Evolutionary conservation across 345 rosid genomes (phyloP).

Genomic region (Lagerstroemia speciosa): DNA sequence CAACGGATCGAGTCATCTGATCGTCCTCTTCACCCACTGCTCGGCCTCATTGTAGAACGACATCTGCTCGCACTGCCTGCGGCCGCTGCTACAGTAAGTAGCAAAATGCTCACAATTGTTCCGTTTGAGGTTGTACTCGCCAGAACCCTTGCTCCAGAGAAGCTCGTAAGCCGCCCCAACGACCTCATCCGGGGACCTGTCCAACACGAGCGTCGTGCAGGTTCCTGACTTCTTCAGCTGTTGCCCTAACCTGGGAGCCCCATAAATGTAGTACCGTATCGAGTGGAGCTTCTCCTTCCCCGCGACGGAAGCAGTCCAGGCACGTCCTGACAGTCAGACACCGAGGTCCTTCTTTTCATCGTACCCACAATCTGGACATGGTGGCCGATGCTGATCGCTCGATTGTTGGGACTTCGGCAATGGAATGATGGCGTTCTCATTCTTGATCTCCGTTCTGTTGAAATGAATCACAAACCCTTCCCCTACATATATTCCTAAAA

Average conservation of each 20-base stretch:
- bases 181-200: neutral
- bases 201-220: neutral
- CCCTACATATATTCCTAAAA: slow-evolving; percentile 13
- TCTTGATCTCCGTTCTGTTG: neutral
- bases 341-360: neutral
- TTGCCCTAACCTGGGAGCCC: neutral
- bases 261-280: neutral
- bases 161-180: neutral
- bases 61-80: neutral
- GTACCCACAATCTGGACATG: neutral
- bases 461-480: slow-evolving; percentile 8
- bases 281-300: neutral
- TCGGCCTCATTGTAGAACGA: neutral
- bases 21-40: too few relatives aligned
- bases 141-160: neutral
- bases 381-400: too few relatives aligned
- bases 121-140: neutral
- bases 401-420: too few relatives aligned
- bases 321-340: slow-evolving; percentile 2
- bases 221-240: slow-evolving; percentile 3
- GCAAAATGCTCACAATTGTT: neutral
- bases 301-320: slow-evolving; percentile 1
- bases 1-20: too few relatives aligned
- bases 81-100: neutral
- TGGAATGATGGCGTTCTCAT: too few relatives aligned